Base-by-base conservation (phyloP, 2,329 filamentous ascomycete genomes). In the Coleophoma crateriformis region DNA sequence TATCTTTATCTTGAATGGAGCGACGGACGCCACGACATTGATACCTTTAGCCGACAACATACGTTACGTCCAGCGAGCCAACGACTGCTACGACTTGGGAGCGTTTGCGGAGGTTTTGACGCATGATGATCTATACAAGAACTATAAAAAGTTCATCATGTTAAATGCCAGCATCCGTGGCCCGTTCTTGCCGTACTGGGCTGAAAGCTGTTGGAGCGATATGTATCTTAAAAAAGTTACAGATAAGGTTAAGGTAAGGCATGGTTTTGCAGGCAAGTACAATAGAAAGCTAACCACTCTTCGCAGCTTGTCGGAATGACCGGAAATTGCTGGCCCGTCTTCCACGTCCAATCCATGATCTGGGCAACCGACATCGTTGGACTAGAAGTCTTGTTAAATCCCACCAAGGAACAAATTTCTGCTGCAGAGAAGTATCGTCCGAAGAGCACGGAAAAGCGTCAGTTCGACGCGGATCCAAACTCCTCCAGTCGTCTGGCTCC, bases 291-390 rank as follows among this genome's bases (percentile, higher is more conserved):
- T 37, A 19, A 11, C 22, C 14, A n/a, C 12, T 5, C 17, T 42
- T 14, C 15, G n/a, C 41, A 64, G 57, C 57, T 64, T 17, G 57
- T 63, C 10, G 61, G 61, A 4, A 64, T 64, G 56, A 58, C 60
- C 8, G 54, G 52, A 10, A 62, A 61, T 49, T 64, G 61, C 38
- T 49, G 48, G 48, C 55, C 57, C 13, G 47, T 46, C 5, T 56
- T 60, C 47, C 60, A 61, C 46, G 53, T 63, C 38, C 61, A 61
- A 52, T 60, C 58, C 42, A 63, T 63, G 60, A 60, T 64, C 50
- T 63, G 56, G 56, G 60, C 62, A 19, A 61, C 58, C 41, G 59
- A 64, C 45, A 35, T 41, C 13, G 43, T 50, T 12, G 55, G 60
- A 19, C 45, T 64, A 10, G 52, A 58, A 50, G 52, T 51, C 6